These are phyloP conservation scores for Mortierella sp. DNA, from an alignment of 371 early-diverging fungal genomes.

Conservation along the genomic window DNA sequence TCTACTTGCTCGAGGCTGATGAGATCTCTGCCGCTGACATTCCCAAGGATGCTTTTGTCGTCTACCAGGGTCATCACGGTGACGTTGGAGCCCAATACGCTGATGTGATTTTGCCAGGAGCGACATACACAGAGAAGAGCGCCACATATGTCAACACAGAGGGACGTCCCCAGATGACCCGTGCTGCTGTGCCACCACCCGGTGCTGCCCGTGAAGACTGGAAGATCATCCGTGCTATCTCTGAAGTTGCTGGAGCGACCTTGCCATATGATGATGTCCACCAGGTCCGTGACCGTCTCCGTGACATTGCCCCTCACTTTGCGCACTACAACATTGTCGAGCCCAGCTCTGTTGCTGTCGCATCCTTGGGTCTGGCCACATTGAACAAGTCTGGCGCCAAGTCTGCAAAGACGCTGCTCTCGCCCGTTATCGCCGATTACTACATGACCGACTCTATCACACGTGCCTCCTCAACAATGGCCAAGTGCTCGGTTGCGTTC, in stretches of 20 bases:
- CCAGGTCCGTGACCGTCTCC: slow-evolving; percentile 86
- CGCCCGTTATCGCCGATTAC: slow-evolving; percentile 84
- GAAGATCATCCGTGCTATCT: slow-evolving; percentile 97
- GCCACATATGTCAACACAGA: slow-evolving; percentile 97
- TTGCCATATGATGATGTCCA: slow-evolving; percentile 91
- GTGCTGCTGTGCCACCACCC: slow-evolving; percentile 93
- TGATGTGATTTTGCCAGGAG: slow-evolving; percentile 95
- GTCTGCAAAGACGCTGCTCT: slow-evolving; percentile 59
- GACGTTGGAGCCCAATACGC: slow-evolving; percentile 95
- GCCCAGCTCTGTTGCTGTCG: slow-evolving; percentile 63
- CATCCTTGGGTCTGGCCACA: slow-evolving; percentile 71
- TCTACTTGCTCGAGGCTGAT: slow-evolving; percentile 95
- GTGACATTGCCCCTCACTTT: slow-evolving; percentile 88
- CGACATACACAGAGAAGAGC: slow-evolving; percentile 97
- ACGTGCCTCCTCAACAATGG: slow-evolving; percentile 96
- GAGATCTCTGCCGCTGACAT: slow-evolving; percentile 80
- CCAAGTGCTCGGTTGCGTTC: slow-evolving; percentile 88
- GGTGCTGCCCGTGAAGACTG: slow-evolving; percentile 96
- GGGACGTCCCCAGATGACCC: slow-evolving; percentile 92
- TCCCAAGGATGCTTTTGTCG: slow-evolving; percentile 94
- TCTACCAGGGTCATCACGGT: slow-evolving; percentile 99
- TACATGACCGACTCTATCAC: slow-evolving; percentile 96
- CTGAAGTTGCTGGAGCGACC: slow-evolving; percentile 87
- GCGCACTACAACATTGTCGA: slow-evolving; percentile 81
- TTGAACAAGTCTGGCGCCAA: slow-evolving; percentile 61